Conservation (phyloP, 441 rosid genomes). For the Populus trichocarpa region DNA sequence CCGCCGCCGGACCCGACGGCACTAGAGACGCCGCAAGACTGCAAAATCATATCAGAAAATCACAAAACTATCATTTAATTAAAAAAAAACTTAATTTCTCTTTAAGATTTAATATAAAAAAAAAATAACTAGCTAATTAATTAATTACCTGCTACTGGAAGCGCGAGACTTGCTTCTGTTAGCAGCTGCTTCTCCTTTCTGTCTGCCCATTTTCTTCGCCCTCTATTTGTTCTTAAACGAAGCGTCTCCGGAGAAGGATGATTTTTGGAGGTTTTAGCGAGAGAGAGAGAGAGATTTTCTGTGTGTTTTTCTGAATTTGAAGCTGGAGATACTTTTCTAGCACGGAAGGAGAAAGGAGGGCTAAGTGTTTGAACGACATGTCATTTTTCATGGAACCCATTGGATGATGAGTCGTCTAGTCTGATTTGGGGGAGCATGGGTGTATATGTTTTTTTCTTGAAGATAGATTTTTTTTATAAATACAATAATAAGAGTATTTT, state of each 20-base stretch:
- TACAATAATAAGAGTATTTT: neutral
- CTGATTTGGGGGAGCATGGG: neutral
- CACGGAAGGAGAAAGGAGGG: neutral
- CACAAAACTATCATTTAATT: neutral
- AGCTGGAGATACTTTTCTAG: neutral
- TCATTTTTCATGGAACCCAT: neutral
- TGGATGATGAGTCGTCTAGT: neutral
- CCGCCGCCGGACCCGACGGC: slow-evolving; percentile 59
- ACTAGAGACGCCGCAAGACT: slow-evolving; percentile 87
- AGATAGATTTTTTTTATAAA: too few relatives aligned
- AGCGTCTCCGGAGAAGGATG: neutral
- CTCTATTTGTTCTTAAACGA: neutral
- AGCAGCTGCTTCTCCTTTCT: slow-evolving; percentile 70
- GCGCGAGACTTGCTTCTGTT: slow-evolving; percentile 80
- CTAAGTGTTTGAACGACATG: neutral
- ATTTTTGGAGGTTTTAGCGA: too few relatives aligned
- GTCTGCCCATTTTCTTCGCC: slow-evolving; percentile 58
- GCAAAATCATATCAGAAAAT: slow-evolving; percentile 6
- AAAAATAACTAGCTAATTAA: neutral
- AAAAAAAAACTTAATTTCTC: neutral
- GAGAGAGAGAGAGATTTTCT: neutral
- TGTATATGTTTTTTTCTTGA: neutral
- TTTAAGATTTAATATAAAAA: neutral
- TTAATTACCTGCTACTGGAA: slow-evolving; percentile 85
- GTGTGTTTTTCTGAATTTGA: neutral